Evolutionary conservation across 1,284 basidiomycete genomes (phyloP).

Genomic region (Sphagnurus paluster): DNA sequence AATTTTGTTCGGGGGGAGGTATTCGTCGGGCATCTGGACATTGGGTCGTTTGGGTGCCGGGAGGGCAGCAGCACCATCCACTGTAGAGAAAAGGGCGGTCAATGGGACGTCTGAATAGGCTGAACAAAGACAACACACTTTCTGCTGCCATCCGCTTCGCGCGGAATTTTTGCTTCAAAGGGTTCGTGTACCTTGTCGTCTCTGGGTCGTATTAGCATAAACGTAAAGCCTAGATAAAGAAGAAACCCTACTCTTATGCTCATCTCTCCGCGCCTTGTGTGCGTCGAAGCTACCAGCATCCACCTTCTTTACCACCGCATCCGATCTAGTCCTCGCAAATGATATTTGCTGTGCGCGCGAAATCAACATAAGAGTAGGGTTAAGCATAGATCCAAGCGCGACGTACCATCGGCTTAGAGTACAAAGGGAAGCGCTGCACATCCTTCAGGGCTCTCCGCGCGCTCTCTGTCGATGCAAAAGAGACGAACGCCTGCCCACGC

Average conservation of each 20-base stretch:
- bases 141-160: slow-evolving; percentile 79
- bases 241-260: slow-evolving; percentile 74
- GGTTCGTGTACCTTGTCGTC: slow-evolving; percentile 81
- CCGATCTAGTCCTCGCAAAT: slow-evolving; percentile 87
- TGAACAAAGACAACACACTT: slow-evolving; percentile 42
- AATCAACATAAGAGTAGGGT: background rate
- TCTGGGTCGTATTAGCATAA: slow-evolving; percentile 44
- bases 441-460: slow-evolving; percentile 91
- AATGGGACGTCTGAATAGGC: slow-evolving; percentile 7
- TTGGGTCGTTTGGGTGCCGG: slow-evolving; percentile 74
- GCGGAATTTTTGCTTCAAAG: slow-evolving; percentile 80
- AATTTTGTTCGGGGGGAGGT: slow-evolving; percentile 98
- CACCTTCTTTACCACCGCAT: slow-evolving; percentile 81
- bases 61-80: slow-evolving; percentile 67
- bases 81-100: slow-evolving; percentile 34
- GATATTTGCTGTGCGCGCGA: slow-evolving; percentile 89
- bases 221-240: slow-evolving; percentile 1
- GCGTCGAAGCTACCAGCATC: slow-evolving; percentile 68
- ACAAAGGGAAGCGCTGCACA: slow-evolving; percentile 92
- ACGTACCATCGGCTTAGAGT: slow-evolving; percentile 92
- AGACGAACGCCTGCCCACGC: slow-evolving; percentile 98
- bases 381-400: background rate
- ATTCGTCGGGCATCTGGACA: slow-evolving; percentile 98
- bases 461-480: slow-evolving; percentile 78
- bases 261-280: slow-evolving; percentile 74